These are phyloP conservation scores for Penicillium sp. DNA, from an alignment of 2,329 filamentous ascomycete species.

Conservation along the genomic window DNA sequence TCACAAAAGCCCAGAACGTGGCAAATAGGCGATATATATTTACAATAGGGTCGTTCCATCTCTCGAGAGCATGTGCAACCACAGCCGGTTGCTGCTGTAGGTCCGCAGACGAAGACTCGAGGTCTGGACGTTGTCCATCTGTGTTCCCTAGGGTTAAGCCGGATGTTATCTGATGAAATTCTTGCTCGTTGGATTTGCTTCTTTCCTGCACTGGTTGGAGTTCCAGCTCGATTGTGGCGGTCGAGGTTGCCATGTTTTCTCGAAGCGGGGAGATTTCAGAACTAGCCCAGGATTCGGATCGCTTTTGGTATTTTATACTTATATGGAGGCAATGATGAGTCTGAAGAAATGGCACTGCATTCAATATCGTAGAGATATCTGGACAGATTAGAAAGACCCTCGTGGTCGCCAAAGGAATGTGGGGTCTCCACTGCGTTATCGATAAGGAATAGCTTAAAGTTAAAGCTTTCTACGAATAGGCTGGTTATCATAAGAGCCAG, in stretches of 20 bases:
- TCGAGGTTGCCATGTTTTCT: background rate
- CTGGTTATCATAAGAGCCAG: no score
- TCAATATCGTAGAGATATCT: no score
- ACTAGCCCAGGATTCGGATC: background rate
- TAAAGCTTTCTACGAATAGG: no score
- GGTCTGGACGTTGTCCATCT: background rate
- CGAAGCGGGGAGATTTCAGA: background rate
- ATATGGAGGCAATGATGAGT: background rate
- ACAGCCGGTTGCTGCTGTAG: background rate
- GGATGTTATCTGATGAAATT: background rate
- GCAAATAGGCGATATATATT: slow-evolving; percentile 50
- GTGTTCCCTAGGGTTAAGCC: background rate
- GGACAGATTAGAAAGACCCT: no score
- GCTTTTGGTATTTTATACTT: background rate
- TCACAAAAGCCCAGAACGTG: slow-evolving; percentile 56
- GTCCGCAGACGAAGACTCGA: background rate
- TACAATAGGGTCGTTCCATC: slow-evolving; percentile 48
- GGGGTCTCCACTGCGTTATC: background rate
- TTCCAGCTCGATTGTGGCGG: background rate
- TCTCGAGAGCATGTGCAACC: slow-evolving; percentile 27
- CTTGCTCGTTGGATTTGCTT: background rate
- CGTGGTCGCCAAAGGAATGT: background rate
- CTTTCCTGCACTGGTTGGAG: background rate
- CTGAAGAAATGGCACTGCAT: no score
- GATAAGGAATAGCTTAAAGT: background rate